Percentiles rank a stretch among this genome's conserved stretches.
These are phyloP conservation scores for Scleroderma bovista DNA, from an alignment of 768 basidiomycete genomes.

Conservation along the genomic window DNA sequence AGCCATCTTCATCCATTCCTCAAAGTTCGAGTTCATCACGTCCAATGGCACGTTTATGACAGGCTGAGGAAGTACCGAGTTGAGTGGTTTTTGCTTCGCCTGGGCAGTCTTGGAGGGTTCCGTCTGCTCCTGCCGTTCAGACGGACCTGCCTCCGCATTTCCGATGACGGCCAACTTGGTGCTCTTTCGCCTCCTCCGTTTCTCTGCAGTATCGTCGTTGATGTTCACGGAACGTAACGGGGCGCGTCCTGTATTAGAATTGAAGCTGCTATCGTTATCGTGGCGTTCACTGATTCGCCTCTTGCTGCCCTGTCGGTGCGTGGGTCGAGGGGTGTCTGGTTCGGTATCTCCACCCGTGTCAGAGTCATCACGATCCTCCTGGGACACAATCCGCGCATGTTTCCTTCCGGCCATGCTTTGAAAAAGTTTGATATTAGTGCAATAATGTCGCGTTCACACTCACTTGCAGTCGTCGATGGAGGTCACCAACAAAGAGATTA, in stretches of 20 bases:
- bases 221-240: conserved; percentile 36
- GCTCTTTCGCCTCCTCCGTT: conserved; percentile 75
- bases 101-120: conserved; percentile 40
- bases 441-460: conserved; percentile 24
- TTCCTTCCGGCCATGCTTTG: conserved; percentile 18
- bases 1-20: conserved; percentile 99
- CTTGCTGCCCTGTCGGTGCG: conserved; percentile 25
- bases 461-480: conserved; percentile 35
- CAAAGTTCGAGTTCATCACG: conserved; percentile 86
- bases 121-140: conserved; percentile 35
- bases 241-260: conserved; percentile 37
- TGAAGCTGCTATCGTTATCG: conserved; percentile 31
- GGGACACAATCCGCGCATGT: conserved; percentile 14
- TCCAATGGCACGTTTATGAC: conserved; percentile 62
- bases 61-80: conserved; percentile 53
- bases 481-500: conserved; percentile 26
- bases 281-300: conserved; percentile 46
- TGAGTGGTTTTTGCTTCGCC: conserved; percentile 56
- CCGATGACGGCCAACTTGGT: conserved; percentile 58
- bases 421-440: not conserved
- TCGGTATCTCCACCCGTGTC: conserved; percentile 29
- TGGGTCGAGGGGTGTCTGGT: conserved; percentile 25
- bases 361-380: conserved; percentile 7
- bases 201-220: conserved; percentile 88
- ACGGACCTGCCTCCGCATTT: conserved; percentile 52